Evolutionary conservation across 1,284 basidiomycete species (phyloP).

Genomic region (Apiotrichum brassicae): DNA sequence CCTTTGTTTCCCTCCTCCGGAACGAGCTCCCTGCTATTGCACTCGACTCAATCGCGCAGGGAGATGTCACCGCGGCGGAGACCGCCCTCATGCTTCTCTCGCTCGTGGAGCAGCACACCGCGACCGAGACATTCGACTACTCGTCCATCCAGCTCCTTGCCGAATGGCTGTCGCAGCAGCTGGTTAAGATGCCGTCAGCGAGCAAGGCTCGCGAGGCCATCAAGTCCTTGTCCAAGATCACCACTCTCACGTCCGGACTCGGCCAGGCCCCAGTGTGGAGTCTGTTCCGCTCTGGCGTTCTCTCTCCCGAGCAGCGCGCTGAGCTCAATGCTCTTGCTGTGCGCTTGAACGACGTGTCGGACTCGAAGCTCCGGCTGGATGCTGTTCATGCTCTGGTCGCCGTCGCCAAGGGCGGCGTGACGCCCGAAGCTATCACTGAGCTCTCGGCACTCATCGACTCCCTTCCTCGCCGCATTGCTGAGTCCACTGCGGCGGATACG

Average conservation of each 20-base stretch:
- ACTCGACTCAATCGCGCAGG: neutral
- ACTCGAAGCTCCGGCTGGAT: conserved; percentile 10
- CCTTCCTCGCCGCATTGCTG: conserved; percentile 9
- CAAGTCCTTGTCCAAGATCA: conserved; percentile 27
- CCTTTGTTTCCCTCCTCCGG: conserved; percentile 24
- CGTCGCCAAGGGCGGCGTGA: conserved; percentile 3
- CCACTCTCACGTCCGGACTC: conserved; percentile 42
- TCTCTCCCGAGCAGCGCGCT: conserved; percentile 8
- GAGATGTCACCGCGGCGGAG: conserved; percentile 5
- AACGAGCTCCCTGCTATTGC: conserved; percentile 11
- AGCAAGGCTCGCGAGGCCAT: conserved; percentile 16
- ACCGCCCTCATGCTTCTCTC: conserved; percentile 2
- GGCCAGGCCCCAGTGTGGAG: conserved; percentile 49
- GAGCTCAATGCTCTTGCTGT: conserved; percentile 4
- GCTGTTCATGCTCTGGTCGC: conserved; percentile 18
- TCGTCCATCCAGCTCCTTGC: conserved; percentile 48
- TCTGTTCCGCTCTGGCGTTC: conserved; percentile 28
- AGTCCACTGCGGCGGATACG: conserved; percentile 14
- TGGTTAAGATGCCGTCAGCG: conserved; percentile 13
- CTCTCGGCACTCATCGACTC: conserved; percentile 13
- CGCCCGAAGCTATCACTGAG: conserved; percentile 4
- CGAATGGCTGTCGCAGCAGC: conserved; percentile 35
- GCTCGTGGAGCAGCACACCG: conserved; percentile 37
- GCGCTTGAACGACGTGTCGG: conserved; percentile 6
- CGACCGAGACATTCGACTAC: conserved; percentile 42